phyloP scores from a whole-genome alignment of 2,329 filamentous ascomycete genomes.

The Aureobasidium namibiae region DNA sequence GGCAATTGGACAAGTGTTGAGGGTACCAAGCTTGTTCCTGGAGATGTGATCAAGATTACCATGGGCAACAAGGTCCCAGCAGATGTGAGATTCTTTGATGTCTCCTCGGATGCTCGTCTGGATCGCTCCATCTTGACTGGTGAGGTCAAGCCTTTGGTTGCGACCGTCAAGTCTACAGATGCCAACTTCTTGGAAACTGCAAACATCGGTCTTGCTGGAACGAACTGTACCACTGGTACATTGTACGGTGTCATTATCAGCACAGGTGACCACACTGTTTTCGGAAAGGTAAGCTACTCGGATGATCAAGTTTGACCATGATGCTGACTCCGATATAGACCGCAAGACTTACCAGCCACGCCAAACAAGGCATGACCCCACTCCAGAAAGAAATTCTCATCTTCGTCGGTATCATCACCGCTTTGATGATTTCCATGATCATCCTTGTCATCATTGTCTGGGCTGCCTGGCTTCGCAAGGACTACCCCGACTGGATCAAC shows the following conservation, averaged over 20 bases:
- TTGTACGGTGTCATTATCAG: constrained; percentile 61
- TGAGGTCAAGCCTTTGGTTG: constrained; percentile 41
- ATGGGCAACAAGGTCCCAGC: constrained; percentile 67
- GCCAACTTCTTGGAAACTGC: constrained; percentile 69
- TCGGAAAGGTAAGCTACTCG: constrained; percentile 49
- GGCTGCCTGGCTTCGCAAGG: constrained; percentile 60
- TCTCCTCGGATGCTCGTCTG: constrained; percentile 61
- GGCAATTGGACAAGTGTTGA: constrained; percentile 34
- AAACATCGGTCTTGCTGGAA: constrained; percentile 71
- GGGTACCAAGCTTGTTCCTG: constrained; percentile 55
- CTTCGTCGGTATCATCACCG: constrained; percentile 63
- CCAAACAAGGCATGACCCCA: constrained; percentile 58
- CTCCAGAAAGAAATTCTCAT: constrained; percentile 65
- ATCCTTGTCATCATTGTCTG: constrained; percentile 58
- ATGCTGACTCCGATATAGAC: constrained; percentile 29
- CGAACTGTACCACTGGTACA: constrained; percentile 63
- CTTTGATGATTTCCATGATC: constrained; percentile 59
- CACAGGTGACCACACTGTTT: constrained; percentile 65
- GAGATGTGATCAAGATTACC: constrained; percentile 60
- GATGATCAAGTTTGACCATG: background rate
- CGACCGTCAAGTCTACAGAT: constrained; percentile 58
- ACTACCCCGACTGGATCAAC: constrained; percentile 62
- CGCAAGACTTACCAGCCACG: constrained; percentile 61
- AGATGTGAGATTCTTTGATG: constrained; percentile 61
- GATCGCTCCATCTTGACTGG: constrained; percentile 66